Base-by-base conservation (phyloP, 1,284 basidiomycete genomes). In the Meripilus lineatus region DNA sequence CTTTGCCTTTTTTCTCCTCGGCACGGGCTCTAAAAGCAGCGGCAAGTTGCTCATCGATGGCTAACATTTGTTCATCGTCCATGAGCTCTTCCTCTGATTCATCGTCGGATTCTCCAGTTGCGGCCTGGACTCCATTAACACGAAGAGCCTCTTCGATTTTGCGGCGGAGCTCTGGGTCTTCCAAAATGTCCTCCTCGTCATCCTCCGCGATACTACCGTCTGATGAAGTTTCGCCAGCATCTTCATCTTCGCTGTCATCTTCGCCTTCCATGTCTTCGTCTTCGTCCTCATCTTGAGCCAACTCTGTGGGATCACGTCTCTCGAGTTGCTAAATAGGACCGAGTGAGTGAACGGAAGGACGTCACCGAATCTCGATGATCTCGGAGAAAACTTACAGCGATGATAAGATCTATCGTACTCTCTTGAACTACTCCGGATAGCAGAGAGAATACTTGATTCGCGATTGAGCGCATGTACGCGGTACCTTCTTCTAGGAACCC, bases 21-120 rank as follows among this genome's bases (percentile, higher is more conserved):
- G 74, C 65, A 45, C 81, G 80, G 37, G 78, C 71, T 51, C 79
- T 79, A 79, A 99, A 97, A 30, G 94, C 86, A 46, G 87, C 81
- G 4, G 91, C 90, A 5, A 99, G 79, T 59, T 96, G 90, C 49
- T 91, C 89, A 59, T 99, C 95, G 34, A 98, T 79, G 38, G 88
- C 86, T 74, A 97, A 83, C 95, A 98, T 99, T 68, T 97, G 91
- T 36, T 98, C 94, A 59, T 98, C 95, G 58, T 94, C 88, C 82
- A 93, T 86, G 21, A 84, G 69, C 35, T 88, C 85, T 54, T 87
- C 83, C 24, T 86, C 70, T 1, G 68, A 68, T 32, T 65, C 63
- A 6, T 69, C 68, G 24, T 67, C 69, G 13, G 63, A 70, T 23
- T 74, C 71, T 3, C 68, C 75, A 14, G 71, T 71, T 4, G 69